Conservation (phyloP, 2,329 filamentous ascomycete species). For the Fusarium longipes region DNA sequence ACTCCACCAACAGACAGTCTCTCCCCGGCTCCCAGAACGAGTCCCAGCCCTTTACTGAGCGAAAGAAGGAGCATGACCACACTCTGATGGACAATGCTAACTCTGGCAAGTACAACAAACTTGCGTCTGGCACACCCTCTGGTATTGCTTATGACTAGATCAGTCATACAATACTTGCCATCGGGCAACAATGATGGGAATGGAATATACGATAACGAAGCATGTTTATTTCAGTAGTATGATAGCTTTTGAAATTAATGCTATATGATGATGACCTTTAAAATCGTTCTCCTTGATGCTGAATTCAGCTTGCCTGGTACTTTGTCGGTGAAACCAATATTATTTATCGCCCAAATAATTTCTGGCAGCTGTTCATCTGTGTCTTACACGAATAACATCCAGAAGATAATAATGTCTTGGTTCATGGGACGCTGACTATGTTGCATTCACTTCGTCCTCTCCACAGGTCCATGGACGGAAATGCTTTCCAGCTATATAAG, state of each 20-base stretch:
- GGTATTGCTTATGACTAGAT: constrained; percentile 17
- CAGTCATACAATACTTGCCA: neutral
- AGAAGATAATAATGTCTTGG: too few relatives aligned
- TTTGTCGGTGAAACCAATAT: too few relatives aligned
- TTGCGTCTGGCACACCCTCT: constrained; percentile 36
- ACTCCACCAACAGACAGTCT: neutral
- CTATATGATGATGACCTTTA: neutral
- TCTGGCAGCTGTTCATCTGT: too few relatives aligned
- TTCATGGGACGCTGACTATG: too few relatives aligned
- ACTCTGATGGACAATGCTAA: constrained; percentile 25
- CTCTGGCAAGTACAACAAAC: constrained; percentile 37
- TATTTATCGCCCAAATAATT: too few relatives aligned
- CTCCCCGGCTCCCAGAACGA: neutral
- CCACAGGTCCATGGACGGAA: too few relatives aligned
- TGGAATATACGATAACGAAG: neutral
- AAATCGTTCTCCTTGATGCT: too few relatives aligned
- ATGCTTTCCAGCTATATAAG: too few relatives aligned
- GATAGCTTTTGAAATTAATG: neutral
- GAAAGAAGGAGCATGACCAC: neutral
- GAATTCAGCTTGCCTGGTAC: too few relatives aligned
- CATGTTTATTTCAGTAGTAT: neutral
- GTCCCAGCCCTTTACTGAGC: neutral
- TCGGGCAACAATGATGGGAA: neutral
- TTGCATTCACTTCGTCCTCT: too few relatives aligned
- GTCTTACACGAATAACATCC: too few relatives aligned